phyloP scores from a whole-genome alignment of 2,329 filamentous ascomycete species.

The Diaporthe sp. region DNA sequence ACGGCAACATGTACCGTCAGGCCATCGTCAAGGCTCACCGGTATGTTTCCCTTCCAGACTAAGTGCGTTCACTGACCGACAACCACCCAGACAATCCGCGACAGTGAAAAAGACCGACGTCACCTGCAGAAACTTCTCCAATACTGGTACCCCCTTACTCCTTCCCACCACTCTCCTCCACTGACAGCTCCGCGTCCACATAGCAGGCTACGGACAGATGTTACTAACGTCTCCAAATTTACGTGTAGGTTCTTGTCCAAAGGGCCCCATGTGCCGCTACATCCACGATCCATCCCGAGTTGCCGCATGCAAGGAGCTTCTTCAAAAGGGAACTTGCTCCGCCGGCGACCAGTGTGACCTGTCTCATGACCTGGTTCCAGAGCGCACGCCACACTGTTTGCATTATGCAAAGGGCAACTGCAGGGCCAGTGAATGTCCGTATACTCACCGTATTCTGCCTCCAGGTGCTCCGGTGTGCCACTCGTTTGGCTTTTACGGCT shows the following conservation, averaged over 20 bases:
- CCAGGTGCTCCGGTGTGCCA: constrained; percentile 85
- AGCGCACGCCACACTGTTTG: constrained; percentile 89
- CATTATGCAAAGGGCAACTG: constrained; percentile 93
- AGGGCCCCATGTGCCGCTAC: constrained; percentile 84
- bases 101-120: constrained; percentile 77
- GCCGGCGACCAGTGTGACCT: constrained; percentile 87
- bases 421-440: constrained; percentile 86
- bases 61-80: constrained; percentile 54
- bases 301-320: constrained; percentile 88
- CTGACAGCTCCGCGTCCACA: constrained; percentile 11
- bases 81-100: constrained; percentile 59
- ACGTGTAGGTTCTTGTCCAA: constrained; percentile 82
- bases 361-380: constrained; percentile 85
- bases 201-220: neutral
- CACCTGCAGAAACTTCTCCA: constrained; percentile 79
- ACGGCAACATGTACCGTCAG: constrained; percentile 85
- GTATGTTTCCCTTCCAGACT: constrained; percentile 63
- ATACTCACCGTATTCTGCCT: constrained; percentile 85
- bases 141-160: constrained; percentile 71
- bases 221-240: constrained; percentile 41
- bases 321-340: constrained; percentile 83
- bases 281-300: constrained; percentile 88
- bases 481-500: constrained; percentile 87
- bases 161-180: constrained; percentile 14
- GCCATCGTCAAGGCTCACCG: constrained; percentile 81